Percentiles rank a stretch among this genome's conserved stretches.
phyloP scores from a whole-genome alignment of 2,329 filamentous ascomycete genomes.

The Diaporthe helianthi region DNA sequence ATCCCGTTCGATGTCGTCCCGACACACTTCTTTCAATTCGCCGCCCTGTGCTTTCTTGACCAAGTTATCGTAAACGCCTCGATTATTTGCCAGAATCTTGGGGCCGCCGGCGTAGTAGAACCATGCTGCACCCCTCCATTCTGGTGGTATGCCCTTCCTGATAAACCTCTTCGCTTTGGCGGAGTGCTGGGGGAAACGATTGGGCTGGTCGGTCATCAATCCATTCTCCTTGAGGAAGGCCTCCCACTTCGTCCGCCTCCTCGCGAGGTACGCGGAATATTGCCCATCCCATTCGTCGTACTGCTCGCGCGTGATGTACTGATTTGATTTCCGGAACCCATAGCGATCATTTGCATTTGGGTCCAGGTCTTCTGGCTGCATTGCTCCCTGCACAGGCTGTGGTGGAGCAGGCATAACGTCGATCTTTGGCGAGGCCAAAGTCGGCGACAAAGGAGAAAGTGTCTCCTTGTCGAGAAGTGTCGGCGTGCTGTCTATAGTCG shows the following conservation, averaged over 20 bases:
- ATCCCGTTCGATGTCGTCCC: conserved; percentile 92
- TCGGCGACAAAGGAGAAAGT: conserved; percentile 25
- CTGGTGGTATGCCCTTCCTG: conserved; percentile 90
- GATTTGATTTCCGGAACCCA: conserved; percentile 88
- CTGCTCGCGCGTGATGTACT: conserved; percentile 76
- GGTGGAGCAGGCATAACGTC: conserved; percentile 23
- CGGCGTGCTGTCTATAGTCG: conserved; percentile 7
- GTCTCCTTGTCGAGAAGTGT: conserved; percentile 11
- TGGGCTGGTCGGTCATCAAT: conserved; percentile 74
- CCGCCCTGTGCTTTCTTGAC: conserved; percentile 55
- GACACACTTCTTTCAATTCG: conserved; percentile 73
- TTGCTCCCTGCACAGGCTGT: conserved; percentile 40
- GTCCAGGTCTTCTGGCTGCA: conserved; percentile 52
- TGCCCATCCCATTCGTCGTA: conserved; percentile 82
- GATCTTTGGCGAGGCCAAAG: conserved; percentile 3
- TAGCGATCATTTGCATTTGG: conserved; percentile 75
- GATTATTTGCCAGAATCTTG: conserved; percentile 75
- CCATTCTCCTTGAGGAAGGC: conserved; percentile 78
- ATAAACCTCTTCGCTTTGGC: conserved; percentile 89
- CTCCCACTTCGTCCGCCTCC: conserved; percentile 83
- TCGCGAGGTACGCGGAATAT: conserved; percentile 77
- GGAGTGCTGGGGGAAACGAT: conserved; percentile 79
- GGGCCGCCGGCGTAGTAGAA: conserved; percentile 95
- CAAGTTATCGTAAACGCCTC: conserved; percentile 77
- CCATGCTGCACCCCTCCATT: conserved; percentile 95